Evolutionary conservation across 345 rosid genomes (phyloP), one percentile per base, ranked within the genome.

Genomic region (Clausena lansium): DNA sequence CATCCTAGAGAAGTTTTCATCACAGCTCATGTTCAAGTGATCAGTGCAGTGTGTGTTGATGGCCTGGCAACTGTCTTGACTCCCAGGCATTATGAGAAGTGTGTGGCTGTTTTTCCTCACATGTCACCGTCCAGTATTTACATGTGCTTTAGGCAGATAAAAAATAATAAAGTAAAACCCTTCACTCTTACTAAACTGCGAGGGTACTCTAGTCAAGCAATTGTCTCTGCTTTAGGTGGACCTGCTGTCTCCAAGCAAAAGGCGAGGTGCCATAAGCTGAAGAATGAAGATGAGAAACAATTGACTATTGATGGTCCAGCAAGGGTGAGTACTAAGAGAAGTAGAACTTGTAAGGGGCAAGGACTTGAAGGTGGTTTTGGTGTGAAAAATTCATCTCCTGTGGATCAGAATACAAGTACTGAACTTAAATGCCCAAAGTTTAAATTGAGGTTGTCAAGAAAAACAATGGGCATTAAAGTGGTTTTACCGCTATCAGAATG

Each of bases 21-120:
- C 41, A 85, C 88, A 67, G 75, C 85, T 63, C 68, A 85, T 59
- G 83, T 77, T 70, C 89, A 86, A 82, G 87, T 80, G 67, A 85
- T 86, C 45, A 78, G 86, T 75, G 88, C 88, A 15, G 85, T 85
- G 58, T 81, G 85, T 75, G 79, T 88, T 58, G 74, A 80, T 74
- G 81, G 85, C 58, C 83, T 81, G 39, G 88, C 89, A 64, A 80
- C 86, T 2, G 87, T 88, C 81, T 78, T 88, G 80, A 85, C 87
- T 63, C 85, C 81, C 33, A 41, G 32, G 33, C 87, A 88, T 50
- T 88, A 79, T 35, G 87, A 85, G 70, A 76, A 79, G 78, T 83
- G 59, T 61, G 24, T 62, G n/a, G 82, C 84, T 15, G 39, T 66
- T 79, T 55, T 67, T 68, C 60, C 83, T 3, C 61, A 74, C 6